Evolutionary conservation across 139 green algal genomes (phyloP), one percentile per base, ranked within the genome.

Genomic region (Chlorella sp.): DNA sequence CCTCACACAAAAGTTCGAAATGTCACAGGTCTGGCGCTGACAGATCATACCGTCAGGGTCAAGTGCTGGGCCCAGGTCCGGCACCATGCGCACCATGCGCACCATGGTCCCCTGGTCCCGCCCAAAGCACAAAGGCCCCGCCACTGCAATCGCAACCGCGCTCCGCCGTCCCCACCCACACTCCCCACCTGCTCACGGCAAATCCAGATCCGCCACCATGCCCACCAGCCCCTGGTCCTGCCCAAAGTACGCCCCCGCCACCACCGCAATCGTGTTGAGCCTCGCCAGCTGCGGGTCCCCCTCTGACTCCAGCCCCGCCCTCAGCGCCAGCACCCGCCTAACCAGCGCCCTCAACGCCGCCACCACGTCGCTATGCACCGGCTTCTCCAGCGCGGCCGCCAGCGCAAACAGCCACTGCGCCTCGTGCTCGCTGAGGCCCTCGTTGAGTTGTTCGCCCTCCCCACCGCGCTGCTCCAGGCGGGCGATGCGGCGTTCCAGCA

Each of bases 171-270:
- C n/a, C n/a, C n/a, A n/a, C n/a, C n/a, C n/a, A n/a, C n/a, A n/a
- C n/a, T n/a, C n/a, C n/a, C n/a, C n/a, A n/a, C n/a, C n/a, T n/a
- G n/a, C 23, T 66, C 60, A 69, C 2, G 63, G 63, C 63, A 69
- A 32, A 5, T 49, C 32, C 10, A 72, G 67, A 23, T 72, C 67
- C 2, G 35, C 35, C 27, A 85, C 73, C 35, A 75, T 33, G 10
- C n/a, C 33, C 31, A 55, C 77, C 60, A 93, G 77, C 35, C 74
- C 33, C 61, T 88, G 85, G 71, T 93, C 90, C 81, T 96, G 91
- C 1, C 88, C 79, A 81, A 96, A 96, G 74, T 91, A 94, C 0
- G 72, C 85, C 1, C 91, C 91, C 35, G 83, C 84, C 20, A 96
- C 72, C 2, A 79, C 81, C 14, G 94, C 83, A 26, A 96, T 31